These are phyloP conservation scores for Lecanosticta acicola DNA, from an alignment of 2,329 filamentous ascomycete genomes.

Conservation along the genomic window DNA sequence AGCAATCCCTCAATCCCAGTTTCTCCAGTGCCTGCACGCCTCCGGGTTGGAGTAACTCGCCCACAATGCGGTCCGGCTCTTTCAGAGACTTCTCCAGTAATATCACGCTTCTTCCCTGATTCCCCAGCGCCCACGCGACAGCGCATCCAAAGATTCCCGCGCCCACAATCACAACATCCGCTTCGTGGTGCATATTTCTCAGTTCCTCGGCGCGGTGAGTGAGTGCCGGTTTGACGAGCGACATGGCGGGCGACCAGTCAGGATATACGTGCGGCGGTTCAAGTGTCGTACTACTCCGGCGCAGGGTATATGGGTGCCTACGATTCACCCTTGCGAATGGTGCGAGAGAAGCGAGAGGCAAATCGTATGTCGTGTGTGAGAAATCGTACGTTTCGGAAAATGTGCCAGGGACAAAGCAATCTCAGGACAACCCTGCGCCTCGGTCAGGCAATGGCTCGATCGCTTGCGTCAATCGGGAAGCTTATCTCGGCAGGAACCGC, in stretches of 20 bases:
- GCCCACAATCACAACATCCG: slow-evolving; percentile 85
- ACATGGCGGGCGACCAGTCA: neutral
- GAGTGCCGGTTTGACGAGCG: slow-evolving; percentile 11
- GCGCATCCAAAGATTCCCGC: slow-evolving; percentile 88
- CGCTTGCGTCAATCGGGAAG: neutral
- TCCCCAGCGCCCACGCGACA: slow-evolving; percentile 73
- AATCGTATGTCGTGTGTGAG: neutral
- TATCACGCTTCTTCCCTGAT: slow-evolving; percentile 85
- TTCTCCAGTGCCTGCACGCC: slow-evolving; percentile 75
- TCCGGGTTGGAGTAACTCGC: slow-evolving; percentile 89
- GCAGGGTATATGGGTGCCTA: neutral
- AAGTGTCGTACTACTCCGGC: neutral
- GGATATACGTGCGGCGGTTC: neutral
- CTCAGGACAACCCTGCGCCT: neutral
- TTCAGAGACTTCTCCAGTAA: slow-evolving; percentile 83
- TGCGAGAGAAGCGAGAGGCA: neutral
- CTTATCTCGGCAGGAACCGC: neutral
- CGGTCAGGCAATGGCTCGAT: neutral
- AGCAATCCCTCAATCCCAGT: slow-evolving; percentile 72
- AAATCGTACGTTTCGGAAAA: neutral
- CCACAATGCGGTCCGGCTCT: slow-evolving; percentile 92
- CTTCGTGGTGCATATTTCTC: slow-evolving; percentile 53
- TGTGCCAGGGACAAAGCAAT: neutral
- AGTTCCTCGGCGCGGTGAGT: slow-evolving; percentile 33
- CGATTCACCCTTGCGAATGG: neutral